A percentile compares a stretch with the other conserved stretches of the same genome.
Evolutionary conservation across 805 yeast genomes (phyloP).

Genomic region (Starmerella potacharoeniae): DNA sequence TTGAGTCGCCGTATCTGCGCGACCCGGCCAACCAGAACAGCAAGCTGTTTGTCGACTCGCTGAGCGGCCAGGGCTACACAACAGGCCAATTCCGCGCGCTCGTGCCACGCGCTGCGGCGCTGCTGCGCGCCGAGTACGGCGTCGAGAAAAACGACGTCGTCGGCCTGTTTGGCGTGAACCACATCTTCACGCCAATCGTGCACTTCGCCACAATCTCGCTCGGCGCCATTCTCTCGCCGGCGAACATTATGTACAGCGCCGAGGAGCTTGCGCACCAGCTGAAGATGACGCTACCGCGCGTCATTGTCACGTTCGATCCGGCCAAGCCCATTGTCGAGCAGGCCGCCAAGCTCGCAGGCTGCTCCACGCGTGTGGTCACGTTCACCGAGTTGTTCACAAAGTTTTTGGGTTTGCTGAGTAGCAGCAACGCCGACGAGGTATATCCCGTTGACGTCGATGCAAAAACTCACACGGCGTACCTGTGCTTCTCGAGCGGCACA

Average conservation of each 20-base stretch:
- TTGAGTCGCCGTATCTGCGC: background rate
- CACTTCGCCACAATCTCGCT: conserved; percentile 25
- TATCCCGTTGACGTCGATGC: conserved; percentile 15
- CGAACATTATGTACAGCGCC: conserved; percentile 27
- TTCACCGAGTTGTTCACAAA: conserved; percentile 3
- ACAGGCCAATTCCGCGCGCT: conserved; percentile 13
- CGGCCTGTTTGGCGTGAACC: conserved; percentile 25
- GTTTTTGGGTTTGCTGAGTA: conserved; percentile 2
- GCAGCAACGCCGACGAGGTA: conserved; percentile 5
- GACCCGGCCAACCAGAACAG: background rate
- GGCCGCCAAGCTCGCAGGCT: conserved; percentile 11
- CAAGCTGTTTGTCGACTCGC: conserved; percentile 19
- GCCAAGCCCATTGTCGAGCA: conserved; percentile 7
- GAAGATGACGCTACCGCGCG: conserved; percentile 17
- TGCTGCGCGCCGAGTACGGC: conserved; percentile 18
- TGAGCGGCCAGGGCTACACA: conserved; percentile 17
- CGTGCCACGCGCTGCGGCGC: conserved; percentile 18
- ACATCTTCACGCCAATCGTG: conserved; percentile 24
- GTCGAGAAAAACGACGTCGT: conserved; percentile 26
- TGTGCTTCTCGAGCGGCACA: conserved; percentile 29
- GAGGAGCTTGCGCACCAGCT: conserved; percentile 28
- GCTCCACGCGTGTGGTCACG: background rate
- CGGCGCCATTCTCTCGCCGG: conserved; percentile 29
- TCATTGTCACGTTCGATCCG: conserved; percentile 17
- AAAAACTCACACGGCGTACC: conserved; percentile 21